phyloP scores from a whole-genome alignment of 2,329 filamentous ascomycete species.

The Volutella citrinella region DNA sequence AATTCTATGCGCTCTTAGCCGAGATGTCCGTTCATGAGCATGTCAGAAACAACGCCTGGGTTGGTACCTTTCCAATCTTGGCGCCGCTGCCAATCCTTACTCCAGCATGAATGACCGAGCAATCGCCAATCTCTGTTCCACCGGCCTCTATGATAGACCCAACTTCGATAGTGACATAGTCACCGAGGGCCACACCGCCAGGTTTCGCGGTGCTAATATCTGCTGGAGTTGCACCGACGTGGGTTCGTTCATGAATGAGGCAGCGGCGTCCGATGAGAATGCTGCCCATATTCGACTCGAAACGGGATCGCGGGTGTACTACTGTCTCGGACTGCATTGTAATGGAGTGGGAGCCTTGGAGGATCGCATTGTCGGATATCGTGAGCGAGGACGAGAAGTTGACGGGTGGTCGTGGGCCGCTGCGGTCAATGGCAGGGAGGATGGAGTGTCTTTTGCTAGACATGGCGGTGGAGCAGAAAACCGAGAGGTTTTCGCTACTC shows the following conservation, averaged over 20 bases:
- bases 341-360: slow-evolving; percentile 73
- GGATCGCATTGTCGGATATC: slow-evolving; percentile 60
- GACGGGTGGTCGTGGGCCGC: slow-evolving; percentile 58
- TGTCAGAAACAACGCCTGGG: no score
- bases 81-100: slow-evolving; percentile 58
- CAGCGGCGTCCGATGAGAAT: slow-evolving; percentile 79
- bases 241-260: slow-evolving; percentile 71
- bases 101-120: slow-evolving; percentile 58
- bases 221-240: slow-evolving; percentile 46
- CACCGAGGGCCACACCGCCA: slow-evolving; percentile 54
- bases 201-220: slow-evolving; percentile 21
- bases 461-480: slow-evolving; percentile 21
- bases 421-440: slow-evolving; percentile 49
- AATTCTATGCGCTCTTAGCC: slow-evolving; percentile 47
- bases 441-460: slow-evolving; percentile 55
- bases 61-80: slow-evolving; percentile 60
- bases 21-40: slow-evolving; percentile 21
- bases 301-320: slow-evolving; percentile 79
- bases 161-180: slow-evolving; percentile 61
- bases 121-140: slow-evolving; percentile 59
- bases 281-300: slow-evolving; percentile 75
- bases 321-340: slow-evolving; percentile 74
- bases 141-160: slow-evolving; percentile 60
- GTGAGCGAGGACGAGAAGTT: slow-evolving; percentile 58
- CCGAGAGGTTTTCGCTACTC: slow-evolving; percentile 4